These are phyloP conservation scores for Macrotyloma uniflorum DNA, from an alignment of 306 rosid species.

Conservation along the genomic window DNA sequence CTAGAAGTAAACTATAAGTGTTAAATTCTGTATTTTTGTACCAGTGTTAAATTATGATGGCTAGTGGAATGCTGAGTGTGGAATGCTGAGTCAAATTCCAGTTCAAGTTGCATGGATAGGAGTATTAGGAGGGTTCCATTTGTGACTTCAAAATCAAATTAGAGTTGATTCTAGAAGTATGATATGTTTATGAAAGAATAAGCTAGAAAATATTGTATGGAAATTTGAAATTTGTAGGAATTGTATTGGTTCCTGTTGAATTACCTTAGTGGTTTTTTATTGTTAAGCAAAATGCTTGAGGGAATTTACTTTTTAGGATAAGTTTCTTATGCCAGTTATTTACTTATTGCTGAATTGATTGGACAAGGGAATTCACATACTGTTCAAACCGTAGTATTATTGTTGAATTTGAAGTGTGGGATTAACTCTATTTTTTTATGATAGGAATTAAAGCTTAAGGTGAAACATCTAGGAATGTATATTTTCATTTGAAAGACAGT, in stretches of 20 bases:
- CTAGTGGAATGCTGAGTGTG: not conserved
- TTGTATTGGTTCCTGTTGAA: not conserved
- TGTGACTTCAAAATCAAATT: not conserved
- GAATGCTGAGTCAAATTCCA: too few species aligned
- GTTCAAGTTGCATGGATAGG: not conserved
- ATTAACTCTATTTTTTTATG: not conserved
- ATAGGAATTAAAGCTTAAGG: not conserved
- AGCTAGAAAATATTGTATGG: not conserved
- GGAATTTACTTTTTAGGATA: slow-evolving; percentile 15
- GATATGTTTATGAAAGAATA: not conserved
- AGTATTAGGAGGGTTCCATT: not conserved
- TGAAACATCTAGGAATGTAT: not conserved
- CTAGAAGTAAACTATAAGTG: not conserved
- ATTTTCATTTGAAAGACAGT: not conserved
- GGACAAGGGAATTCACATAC: too few species aligned
- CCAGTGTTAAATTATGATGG: not conserved
- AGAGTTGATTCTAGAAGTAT: not conserved
- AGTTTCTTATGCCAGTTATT: not conserved
- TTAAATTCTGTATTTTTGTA: not conserved
- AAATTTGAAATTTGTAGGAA: slow-evolving; percentile 1
- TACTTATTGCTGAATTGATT: not conserved
- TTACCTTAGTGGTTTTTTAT: slow-evolving; percentile 5
- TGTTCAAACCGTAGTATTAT: not conserved
- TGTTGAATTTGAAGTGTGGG: slow-evolving; percentile 11
- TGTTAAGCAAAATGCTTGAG: not conserved